phyloP scores from a whole-genome alignment of 495 filamentous ascomycete species.

The Aspergillus bridgeri region DNA sequence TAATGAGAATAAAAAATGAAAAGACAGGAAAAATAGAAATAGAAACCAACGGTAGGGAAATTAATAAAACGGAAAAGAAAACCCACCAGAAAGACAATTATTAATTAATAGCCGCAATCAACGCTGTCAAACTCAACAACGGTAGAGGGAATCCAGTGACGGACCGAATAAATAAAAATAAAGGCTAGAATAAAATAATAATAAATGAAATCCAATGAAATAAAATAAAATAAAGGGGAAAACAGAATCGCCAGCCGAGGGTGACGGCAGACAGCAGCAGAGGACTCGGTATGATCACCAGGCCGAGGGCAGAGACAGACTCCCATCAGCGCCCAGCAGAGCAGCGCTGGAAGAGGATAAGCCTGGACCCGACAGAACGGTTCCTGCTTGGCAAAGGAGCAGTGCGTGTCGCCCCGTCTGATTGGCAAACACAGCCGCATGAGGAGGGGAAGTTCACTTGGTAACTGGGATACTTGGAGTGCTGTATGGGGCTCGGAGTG shows the following conservation, averaged over 20 bases:
- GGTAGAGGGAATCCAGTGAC: not conserved
- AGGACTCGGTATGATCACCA: too few species aligned
- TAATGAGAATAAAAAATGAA: not conserved
- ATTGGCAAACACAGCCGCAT: slow-evolving; percentile 27
- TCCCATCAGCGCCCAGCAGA: too few species aligned
- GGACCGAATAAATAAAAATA: not conserved
- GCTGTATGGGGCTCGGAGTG: too few species aligned
- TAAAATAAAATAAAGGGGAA: too few species aligned
- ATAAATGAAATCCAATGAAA: too few species aligned
- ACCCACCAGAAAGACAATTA: not conserved
- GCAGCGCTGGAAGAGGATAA: slow-evolving; percentile 21
- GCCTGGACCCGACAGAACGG: slow-evolving; percentile 34
- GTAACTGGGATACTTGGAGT: too few species aligned
- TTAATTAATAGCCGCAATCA: not conserved
- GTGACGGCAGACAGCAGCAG: too few species aligned
- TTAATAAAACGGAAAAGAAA: too few species aligned
- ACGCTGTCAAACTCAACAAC: not conserved
- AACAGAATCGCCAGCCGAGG: too few species aligned
- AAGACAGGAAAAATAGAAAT: not conserved
- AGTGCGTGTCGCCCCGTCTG: slow-evolving; percentile 30
- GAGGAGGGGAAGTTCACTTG: too few species aligned
- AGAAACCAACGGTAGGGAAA: too few species aligned
- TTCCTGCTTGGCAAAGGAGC: slow-evolving; percentile 32
- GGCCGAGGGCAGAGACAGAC: too few species aligned
- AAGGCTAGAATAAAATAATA: not conserved